phyloP scores from a whole-genome alignment of 495 filamentous ascomycete genomes.

The Hyaloscypha hepaticicola region DNA sequence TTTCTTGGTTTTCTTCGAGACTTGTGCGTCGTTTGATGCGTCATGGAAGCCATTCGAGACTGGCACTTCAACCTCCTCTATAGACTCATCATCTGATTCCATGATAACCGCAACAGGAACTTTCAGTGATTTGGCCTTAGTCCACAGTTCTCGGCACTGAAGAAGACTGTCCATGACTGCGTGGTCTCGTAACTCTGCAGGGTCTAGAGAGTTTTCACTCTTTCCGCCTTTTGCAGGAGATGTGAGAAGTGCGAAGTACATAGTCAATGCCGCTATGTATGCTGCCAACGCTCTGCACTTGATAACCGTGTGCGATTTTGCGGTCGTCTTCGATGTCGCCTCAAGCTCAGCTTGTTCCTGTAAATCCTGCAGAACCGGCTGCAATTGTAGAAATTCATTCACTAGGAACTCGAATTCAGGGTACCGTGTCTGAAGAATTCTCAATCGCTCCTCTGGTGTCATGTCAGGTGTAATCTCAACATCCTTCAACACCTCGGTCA shows the following conservation, averaged over 20 bases:
- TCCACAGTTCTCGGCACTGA: slow-evolving; percentile 78
- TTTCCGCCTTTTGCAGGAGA: slow-evolving; percentile 59
- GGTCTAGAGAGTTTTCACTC: slow-evolving; percentile 45
- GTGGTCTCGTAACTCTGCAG: slow-evolving; percentile 78
- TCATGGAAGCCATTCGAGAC: neutral
- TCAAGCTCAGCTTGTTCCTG: slow-evolving; percentile 48
- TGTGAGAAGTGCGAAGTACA: slow-evolving; percentile 91
- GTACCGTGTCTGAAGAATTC: slow-evolving; percentile 74
- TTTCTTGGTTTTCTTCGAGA: slow-evolving; percentile 15
- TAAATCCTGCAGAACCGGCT: slow-evolving; percentile 60
- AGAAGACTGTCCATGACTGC: slow-evolving; percentile 83
- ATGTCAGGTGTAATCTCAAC: slow-evolving; percentile 78
- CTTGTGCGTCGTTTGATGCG: neutral
- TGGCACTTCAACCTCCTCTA: slow-evolving; percentile 10
- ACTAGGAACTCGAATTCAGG: slow-evolving; percentile 88
- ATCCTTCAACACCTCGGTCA: slow-evolving; percentile 83
- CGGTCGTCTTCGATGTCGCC: slow-evolving; percentile 47
- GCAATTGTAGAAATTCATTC: slow-evolving; percentile 73
- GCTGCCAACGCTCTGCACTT: slow-evolving; percentile 75
- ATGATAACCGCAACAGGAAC: neutral
- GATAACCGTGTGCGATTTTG: slow-evolving; percentile 49
- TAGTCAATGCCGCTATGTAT: slow-evolving; percentile 80
- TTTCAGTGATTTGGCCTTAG: slow-evolving; percentile 63
- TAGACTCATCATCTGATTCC: slow-evolving; percentile 1
- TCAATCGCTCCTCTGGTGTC: slow-evolving; percentile 69